Evolutionary conservation across 1,139 yeast species (phyloP).

Genomic region (Magnusiomyces clavatus): DNA sequence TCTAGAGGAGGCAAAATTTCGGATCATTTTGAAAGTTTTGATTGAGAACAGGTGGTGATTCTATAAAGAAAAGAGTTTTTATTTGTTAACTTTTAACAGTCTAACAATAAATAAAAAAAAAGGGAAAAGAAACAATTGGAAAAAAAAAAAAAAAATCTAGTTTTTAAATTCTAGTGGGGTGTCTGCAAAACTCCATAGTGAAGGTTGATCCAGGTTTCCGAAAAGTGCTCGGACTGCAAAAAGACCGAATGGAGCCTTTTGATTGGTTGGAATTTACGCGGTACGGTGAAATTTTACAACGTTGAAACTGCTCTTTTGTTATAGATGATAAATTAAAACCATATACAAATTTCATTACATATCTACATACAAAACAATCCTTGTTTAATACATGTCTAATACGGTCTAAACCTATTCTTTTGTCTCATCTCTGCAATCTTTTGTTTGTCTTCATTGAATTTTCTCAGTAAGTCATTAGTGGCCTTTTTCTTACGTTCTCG

Average conservation of each 20-base stretch:
- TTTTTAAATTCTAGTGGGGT: too few species aligned
- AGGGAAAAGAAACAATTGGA: not conserved
- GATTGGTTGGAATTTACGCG: too few species aligned
- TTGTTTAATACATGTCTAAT: slow-evolving; percentile 36
- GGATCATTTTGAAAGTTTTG: not conserved
- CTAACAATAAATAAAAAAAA: not conserved
- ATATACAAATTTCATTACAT: too few species aligned
- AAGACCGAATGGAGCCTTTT: too few species aligned
- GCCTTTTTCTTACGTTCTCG: slow-evolving; percentile 89
- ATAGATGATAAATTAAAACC: too few species aligned
- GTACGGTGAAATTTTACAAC: too few species aligned
- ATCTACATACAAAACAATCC: not conserved
- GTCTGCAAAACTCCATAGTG: too few species aligned
- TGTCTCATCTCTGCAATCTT: slow-evolving; percentile 71
- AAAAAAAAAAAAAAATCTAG: not conserved
- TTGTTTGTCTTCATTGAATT: slow-evolving; percentile 87
- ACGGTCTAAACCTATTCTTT: slow-evolving; percentile 79
- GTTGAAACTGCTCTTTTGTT: too few species aligned
- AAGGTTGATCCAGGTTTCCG: too few species aligned
- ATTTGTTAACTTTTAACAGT: not conserved
- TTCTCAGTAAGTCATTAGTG: slow-evolving; percentile 74
- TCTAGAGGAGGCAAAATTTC: not conserved
- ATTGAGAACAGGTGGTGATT: too few species aligned
- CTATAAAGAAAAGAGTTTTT: not conserved
- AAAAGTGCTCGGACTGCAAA: too few species aligned